phyloP scores from a whole-genome alignment of 176 grass and related monocot species.

The Avena eriantha region DNA sequence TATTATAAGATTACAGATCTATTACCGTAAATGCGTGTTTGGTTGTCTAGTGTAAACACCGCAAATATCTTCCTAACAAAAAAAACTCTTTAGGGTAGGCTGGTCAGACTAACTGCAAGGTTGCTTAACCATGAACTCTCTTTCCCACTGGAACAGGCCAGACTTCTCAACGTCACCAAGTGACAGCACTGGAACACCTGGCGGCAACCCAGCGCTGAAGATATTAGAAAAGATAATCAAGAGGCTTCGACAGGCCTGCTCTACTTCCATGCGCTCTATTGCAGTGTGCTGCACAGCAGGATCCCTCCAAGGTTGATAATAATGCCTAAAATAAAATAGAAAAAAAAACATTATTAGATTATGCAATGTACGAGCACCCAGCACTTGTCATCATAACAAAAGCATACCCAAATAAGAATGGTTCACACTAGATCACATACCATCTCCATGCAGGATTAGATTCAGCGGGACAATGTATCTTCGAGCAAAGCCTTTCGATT shows the following conservation, averaged over 20 bases:
- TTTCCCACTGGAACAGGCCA: slow-evolving; percentile 68
- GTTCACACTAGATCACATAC: slow-evolving; percentile 30
- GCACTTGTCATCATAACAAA: not conserved
- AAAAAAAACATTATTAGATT: slow-evolving; percentile 8
- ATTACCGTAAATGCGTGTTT: not conserved
- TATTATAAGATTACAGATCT: not conserved
- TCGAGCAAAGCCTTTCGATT: slow-evolving; percentile 63
- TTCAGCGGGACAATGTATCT: slow-evolving; percentile 72
- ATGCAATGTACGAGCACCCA: not conserved
- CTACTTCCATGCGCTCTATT: slow-evolving; percentile 66
- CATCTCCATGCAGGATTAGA: slow-evolving; percentile 89
- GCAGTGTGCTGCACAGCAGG: slow-evolving; percentile 40
- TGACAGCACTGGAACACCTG: slow-evolving; percentile 50
- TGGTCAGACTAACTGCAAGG: slow-evolving; percentile 10
- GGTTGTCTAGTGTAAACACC: not conserved
- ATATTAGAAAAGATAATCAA: slow-evolving; percentile 68
- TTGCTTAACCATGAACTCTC: slow-evolving; percentile 38
- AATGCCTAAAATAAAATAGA: slow-evolving; percentile 56
- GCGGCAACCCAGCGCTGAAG: slow-evolving; percentile 37
- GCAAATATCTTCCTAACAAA: not conserved
- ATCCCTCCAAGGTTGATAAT: slow-evolving; percentile 80
- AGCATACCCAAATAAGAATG: not conserved
- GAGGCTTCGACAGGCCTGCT: slow-evolving; percentile 77
- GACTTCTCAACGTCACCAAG: slow-evolving; percentile 54
- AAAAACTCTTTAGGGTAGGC: not conserved